Evolutionary conservation across 2,329 filamentous ascomycete genomes (phyloP).

Genomic region (Gyromitra esculenta): DNA sequence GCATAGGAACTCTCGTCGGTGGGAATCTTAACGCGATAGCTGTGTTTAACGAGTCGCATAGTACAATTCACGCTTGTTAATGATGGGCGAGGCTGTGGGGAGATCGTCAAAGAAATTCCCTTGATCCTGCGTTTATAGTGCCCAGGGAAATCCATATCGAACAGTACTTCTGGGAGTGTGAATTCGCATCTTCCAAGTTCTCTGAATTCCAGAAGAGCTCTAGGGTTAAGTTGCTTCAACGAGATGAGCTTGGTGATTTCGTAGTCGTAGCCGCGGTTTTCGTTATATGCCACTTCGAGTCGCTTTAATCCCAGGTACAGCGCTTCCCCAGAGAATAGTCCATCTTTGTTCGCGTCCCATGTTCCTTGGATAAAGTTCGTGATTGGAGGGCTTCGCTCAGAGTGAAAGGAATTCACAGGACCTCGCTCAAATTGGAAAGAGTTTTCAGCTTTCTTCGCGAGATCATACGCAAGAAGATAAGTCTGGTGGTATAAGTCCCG

Average conservation of each 20-base stretch:
- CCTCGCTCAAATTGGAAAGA: not conserved
- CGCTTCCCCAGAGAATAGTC: constrained; percentile 57
- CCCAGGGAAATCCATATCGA: constrained; percentile 62
- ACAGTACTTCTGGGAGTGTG: constrained; percentile 59
- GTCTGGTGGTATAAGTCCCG: constrained; percentile 53
- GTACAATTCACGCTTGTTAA: constrained; percentile 55
- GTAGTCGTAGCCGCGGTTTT: constrained; percentile 56
- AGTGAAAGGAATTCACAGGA: not conserved
- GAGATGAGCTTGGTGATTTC: constrained; percentile 60
- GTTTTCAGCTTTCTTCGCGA: constrained; percentile 56
- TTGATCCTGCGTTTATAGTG: constrained; percentile 61
- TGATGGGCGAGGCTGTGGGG: constrained; percentile 58
- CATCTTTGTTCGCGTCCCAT: constrained; percentile 57
- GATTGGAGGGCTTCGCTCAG: not conserved
- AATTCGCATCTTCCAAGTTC: constrained; percentile 55
- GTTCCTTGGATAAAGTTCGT: constrained; percentile 55
- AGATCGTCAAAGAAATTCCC: constrained; percentile 59
- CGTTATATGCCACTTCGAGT: constrained; percentile 52
- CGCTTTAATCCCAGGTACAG: constrained; percentile 45
- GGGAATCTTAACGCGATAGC: constrained; percentile 22
- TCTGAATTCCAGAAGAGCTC: constrained; percentile 57
- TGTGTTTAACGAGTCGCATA: constrained; percentile 54
- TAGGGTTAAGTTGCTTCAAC: constrained; percentile 58
- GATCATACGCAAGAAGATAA: constrained; percentile 57
- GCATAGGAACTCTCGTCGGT: constrained; percentile 27